Base-by-base conservation (phyloP, 202 grass and related monocot species). In the Setaria italica region DNA sequence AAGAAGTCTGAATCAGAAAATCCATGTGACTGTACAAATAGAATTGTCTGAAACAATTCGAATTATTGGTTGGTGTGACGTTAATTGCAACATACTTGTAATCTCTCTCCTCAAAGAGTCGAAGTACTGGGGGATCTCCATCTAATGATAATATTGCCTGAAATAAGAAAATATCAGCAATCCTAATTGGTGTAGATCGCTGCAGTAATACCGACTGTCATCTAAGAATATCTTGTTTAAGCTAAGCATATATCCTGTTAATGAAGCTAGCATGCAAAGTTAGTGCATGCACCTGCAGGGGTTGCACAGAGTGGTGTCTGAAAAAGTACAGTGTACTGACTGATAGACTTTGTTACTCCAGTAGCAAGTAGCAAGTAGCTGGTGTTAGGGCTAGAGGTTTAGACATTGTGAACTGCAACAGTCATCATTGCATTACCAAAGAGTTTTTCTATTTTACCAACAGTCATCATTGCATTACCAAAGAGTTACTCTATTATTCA, bases 111-210 rank as follows among this genome's bases (percentile, higher is more conserved):
- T 99, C 71, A 88, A 95, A 95, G 0, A 99, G 88, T 81, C 91
- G 87, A 65, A 99, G 90, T 55, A 99, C 97, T 9, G 97, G 93
- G 74, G 97, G 97, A 78, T 96, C 93, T 20, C 93, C 88, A 81
- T 99, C 92, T 64, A 76, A 72, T 39, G 92, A 96, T 79, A 96
- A 77, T 94, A 99, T 92, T 85, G 90, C 91, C 97, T 99, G 90
- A 82, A 99, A 92, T 86, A 65, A 84, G 37, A 78, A 80, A 56
- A 85, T 8, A 90, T 69, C 39, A 88, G 62, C 25, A 84, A 87
- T 82, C 72, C 19, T 69, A 46, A 47, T 84, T 84, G 60, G 53
- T 70, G 53, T 75, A 72, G 42, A 71, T 54, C 43, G 15, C 50
- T 41, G 19, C 49, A 67, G n/a, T 45, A 49, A 39, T 65, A 78